Base-by-base conservation (phyloP, 2,329 filamentous ascomycete genomes). In the Ciborinia camelliae region DNA sequence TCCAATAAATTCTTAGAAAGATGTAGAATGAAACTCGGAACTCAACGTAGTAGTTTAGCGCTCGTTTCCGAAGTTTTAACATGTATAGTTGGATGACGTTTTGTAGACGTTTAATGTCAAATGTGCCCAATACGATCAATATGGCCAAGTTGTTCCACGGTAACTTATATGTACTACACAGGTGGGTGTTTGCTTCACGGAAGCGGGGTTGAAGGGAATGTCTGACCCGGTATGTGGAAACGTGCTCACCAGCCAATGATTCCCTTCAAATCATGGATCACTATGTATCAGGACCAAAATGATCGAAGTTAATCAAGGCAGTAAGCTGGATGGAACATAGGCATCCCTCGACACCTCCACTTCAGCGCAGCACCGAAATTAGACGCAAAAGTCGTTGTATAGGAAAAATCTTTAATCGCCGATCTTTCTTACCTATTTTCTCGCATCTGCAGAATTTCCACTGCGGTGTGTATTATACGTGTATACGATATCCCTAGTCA, bases 281-380 rank as follows among this genome's bases (percentile, higher is more conserved):
- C 26, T 20, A 45, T 57, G 39, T 32, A 30, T 45, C 39, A n/a
- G n/a, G n/a, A n/a, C n/a, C n/a, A 30, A 43, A n/a, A 26, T 2
- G 43, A 54, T 54, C 15, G 4, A 41, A 41, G 32, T n/a, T 28
- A 12, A 43, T 14, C 18, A 45, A 57, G 26, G 23, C 23, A 41
- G 37, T 15, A 32, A 39, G 39, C 54, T 45, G 39, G 54, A 57
- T 45, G 39, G 54, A 57, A 57, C 39, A 57, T 57, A 57, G 35
- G 35, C 23, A 28, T 26, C 26, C 5, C 32, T 45, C 26, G 20
- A 28, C 41, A 30, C 26, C 26, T 45, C 18, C 26, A 30, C 26
- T 45, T 37, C 14, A 14, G 23, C 32, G 9, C 26, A 10, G 4
- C 48, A 23, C n/a, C n/a, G n/a, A 23, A 45, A n/a, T 58, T 35